phyloP scores from a whole-genome alignment of 805 yeast species.

The Saccharomyces jurei region DNA sequence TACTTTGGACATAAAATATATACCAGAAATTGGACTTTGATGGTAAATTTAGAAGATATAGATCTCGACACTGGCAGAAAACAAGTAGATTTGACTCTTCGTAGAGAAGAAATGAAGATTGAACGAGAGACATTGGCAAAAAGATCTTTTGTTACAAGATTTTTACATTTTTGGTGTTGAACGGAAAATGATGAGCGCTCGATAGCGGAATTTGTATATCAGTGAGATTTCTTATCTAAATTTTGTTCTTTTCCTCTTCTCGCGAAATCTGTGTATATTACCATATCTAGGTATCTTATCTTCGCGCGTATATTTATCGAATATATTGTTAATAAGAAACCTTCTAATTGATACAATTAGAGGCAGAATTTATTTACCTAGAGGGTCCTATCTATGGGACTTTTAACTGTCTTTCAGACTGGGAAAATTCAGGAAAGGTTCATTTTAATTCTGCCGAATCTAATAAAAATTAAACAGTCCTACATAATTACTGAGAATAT shows the following conservation, averaged over 20 bases:
- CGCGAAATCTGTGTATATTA: not conserved
- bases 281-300: not conserved
- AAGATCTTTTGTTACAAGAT: slow-evolving; percentile 38
- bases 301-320: slow-evolving; percentile 11
- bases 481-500: too few species aligned
- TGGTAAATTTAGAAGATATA: slow-evolving; percentile 40
- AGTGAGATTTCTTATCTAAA: not conserved
- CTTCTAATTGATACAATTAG: not conserved
- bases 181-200: not conserved
- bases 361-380: not conserved
- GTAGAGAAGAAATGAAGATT: slow-evolving; percentile 41
- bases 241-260: not conserved
- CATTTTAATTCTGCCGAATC: too few species aligned
- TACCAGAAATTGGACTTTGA: slow-evolving; percentile 31
- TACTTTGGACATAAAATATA: slow-evolving; percentile 53
- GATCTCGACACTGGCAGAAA: slow-evolving; percentile 56
- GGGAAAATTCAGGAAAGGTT: too few species aligned
- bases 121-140: slow-evolving; percentile 34
- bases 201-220: not conserved
- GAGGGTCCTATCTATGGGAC: too few species aligned
- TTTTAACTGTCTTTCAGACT: too few species aligned
- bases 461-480: too few species aligned
- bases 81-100: slow-evolving; percentile 41
- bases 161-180: slow-evolving; percentile 40
- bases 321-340: not conserved